These are phyloP conservation scores for Lactifluus volemus DNA, from an alignment of 768 basidiomycete species.

Conservation along the genomic window DNA sequence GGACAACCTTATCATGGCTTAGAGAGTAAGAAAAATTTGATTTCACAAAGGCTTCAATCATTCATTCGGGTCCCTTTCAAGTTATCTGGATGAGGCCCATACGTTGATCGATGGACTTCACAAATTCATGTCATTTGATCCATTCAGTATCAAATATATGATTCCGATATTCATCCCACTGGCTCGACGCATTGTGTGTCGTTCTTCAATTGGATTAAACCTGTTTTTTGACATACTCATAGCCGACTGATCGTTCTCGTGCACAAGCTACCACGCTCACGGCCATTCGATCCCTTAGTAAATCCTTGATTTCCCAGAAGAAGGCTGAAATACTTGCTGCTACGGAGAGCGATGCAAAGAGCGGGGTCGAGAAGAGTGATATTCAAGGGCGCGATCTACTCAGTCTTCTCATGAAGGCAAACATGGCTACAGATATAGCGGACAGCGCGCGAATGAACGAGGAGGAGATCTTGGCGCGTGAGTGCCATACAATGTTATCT, in stretches of 20 bases:
- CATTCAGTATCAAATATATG: slow-evolving; percentile 3
- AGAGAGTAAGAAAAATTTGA: background rate
- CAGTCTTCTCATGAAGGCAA: slow-evolving; percentile 52
- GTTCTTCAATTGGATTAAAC: background rate
- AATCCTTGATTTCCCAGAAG: slow-evolving; percentile 25
- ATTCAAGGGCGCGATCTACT: slow-evolving; percentile 44
- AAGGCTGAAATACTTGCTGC: slow-evolving; percentile 28
- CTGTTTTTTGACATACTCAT: background rate
- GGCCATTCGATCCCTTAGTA: slow-evolving; percentile 24
- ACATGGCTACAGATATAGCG: slow-evolving; percentile 51
- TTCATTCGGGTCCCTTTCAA: slow-evolving; percentile 9
- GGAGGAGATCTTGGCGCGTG: slow-evolving; percentile 50
- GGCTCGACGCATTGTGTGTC: slow-evolving; percentile 9
- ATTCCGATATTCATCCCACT: background rate
- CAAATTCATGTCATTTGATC: slow-evolving; percentile 3
- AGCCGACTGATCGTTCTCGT: slow-evolving; percentile 9
- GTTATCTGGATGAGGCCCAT: background rate
- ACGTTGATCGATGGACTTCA: slow-evolving; percentile 5
- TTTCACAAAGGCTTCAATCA: slow-evolving; percentile 9
- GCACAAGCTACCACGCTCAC: background rate
- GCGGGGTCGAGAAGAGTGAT: slow-evolving; percentile 28
- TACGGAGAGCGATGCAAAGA: slow-evolving; percentile 19
- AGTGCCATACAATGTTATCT: slow-evolving; percentile 19
- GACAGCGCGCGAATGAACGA: slow-evolving; percentile 49
- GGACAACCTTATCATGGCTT: background rate